A percentile compares a stretch with the other conserved stretches of the same genome.
Evolutionary conservation across 345 rosid genomes (phyloP).

Genomic region (Salix purpurea): DNA sequence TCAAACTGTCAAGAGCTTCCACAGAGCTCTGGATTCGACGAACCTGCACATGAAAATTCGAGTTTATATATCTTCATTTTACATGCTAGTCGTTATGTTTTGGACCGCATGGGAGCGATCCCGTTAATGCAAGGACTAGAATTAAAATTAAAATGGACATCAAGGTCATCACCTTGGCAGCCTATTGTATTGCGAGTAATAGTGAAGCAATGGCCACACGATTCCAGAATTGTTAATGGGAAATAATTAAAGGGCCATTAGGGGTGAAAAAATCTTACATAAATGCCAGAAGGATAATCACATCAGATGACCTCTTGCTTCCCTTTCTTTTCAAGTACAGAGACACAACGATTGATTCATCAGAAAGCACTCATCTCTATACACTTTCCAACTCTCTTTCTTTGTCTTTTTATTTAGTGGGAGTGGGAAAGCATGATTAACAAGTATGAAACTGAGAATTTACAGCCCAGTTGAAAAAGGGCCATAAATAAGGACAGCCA

Average conservation of each 20-base stretch:
- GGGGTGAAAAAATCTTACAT: neutral
- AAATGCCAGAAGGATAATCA: neutral
- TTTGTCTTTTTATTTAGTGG: neutral
- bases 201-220: neutral
- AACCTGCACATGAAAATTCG: slow-evolving; percentile 21
- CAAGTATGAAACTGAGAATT: neutral
- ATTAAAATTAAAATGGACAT: neutral
- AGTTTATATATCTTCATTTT: neutral
- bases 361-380: neutral
- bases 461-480: neutral
- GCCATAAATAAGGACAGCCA: neutral
- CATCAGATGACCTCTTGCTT: neutral
- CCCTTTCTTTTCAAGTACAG: neutral
- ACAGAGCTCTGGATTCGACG: slow-evolving; percentile 39
- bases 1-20: slow-evolving; percentile 36
- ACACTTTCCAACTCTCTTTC: neutral
- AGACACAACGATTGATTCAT: neutral
- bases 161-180: neutral
- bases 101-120: neutral
- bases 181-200: neutral
- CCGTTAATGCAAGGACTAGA: neutral
- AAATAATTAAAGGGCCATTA: neutral
- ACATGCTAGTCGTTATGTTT: neutral
- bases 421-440: neutral
- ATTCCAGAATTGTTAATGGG: neutral